These are phyloP conservation scores for Eutypa lata DNA, from an alignment of 2,329 filamentous ascomycete species.

Conservation along the genomic window DNA sequence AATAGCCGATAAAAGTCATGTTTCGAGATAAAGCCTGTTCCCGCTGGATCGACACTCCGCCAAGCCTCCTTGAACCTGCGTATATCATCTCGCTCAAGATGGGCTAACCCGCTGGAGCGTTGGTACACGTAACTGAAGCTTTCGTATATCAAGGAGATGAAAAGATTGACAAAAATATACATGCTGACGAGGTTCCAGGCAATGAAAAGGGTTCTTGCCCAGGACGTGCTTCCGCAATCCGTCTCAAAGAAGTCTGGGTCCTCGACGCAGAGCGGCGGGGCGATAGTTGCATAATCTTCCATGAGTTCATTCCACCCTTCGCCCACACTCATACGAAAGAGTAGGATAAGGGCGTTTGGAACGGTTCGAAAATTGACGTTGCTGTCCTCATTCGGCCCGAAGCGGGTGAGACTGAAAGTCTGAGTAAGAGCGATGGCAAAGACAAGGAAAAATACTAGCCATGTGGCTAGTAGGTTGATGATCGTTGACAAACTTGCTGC, in stretches of 20 bases:
- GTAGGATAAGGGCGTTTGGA: constrained; percentile 85
- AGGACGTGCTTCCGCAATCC: constrained; percentile 87
- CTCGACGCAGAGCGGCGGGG: constrained; percentile 76
- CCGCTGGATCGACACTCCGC: constrained; percentile 90
- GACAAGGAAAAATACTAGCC: constrained; percentile 94
- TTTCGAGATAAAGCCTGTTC: constrained; percentile 86
- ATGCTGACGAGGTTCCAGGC: constrained; percentile 99
- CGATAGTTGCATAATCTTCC: constrained; percentile 86
- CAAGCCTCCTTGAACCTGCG: constrained; percentile 97
- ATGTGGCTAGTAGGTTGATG: constrained; percentile 87
- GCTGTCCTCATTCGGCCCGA: constrained; percentile 66
- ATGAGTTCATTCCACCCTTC: constrained; percentile 97
- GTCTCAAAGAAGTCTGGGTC: constrained; percentile 72
- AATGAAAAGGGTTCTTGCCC: constrained; percentile 88
- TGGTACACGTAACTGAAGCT: constrained; percentile 99
- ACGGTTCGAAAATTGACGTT: constrained; percentile 93
- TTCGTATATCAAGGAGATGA: constrained; percentile 98
- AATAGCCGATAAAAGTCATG: constrained; percentile 85
- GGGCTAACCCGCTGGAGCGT: constrained; percentile 85
- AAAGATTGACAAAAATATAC: constrained; percentile 99
- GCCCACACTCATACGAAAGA: constrained; percentile 90
- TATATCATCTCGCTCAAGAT: constrained; percentile 89
- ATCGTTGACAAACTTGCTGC: constrained; percentile 90
- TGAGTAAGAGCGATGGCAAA: constrained; percentile 97
- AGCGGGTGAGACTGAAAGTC: constrained; percentile 90